Conservation (phyloP, 257 asterid species). For the Jasminum sambac region DNA sequence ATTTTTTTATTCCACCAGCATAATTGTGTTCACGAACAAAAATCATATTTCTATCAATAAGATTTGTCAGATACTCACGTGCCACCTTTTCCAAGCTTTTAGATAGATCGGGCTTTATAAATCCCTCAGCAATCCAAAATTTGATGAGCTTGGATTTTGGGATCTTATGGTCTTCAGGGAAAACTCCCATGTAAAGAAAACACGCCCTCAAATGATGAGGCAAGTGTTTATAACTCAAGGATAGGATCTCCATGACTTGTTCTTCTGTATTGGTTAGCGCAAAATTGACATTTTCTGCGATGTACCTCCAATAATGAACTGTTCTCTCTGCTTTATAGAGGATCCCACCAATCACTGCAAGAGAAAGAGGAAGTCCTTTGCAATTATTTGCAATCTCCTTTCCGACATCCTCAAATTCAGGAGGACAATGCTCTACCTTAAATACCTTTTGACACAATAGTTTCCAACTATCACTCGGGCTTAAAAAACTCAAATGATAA, state of each 20-base stretch:
- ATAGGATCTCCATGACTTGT: neutral
- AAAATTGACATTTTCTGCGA: slow-evolving; percentile 19
- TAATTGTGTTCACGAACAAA: neutral
- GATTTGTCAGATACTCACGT: neutral
- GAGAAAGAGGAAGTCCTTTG: too few relatives aligned
- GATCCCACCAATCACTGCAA: slow-evolving; percentile 18
- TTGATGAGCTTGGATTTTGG: slow-evolving; percentile 3
- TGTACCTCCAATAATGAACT: slow-evolving; percentile 19
- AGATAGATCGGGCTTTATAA: too few relatives aligned
- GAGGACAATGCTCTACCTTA: too few relatives aligned
- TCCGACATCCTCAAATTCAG: too few relatives aligned
- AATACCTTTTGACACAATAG: too few relatives aligned
- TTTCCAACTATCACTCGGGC: slow-evolving; percentile 30
- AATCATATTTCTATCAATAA: slow-evolving; percentile 13
- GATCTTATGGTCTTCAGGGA: slow-evolving; percentile 10
- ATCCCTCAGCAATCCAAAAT: slow-evolving; percentile 16
- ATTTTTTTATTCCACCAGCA: slow-evolving; percentile 4
- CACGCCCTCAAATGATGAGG: too few relatives aligned
- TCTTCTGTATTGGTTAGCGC: too few relatives aligned
- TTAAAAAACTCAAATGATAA: slow-evolving; percentile 25
- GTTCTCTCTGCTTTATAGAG: slow-evolving; percentile 12
- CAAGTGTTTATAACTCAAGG: too few relatives aligned
- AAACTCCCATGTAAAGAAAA: too few relatives aligned
- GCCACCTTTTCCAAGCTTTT: slow-evolving; percentile 20
- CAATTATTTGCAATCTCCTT: too few relatives aligned